phyloP scores from a whole-genome alignment of 306 rosid genomes.

The Erythrophleum fordii region DNA sequence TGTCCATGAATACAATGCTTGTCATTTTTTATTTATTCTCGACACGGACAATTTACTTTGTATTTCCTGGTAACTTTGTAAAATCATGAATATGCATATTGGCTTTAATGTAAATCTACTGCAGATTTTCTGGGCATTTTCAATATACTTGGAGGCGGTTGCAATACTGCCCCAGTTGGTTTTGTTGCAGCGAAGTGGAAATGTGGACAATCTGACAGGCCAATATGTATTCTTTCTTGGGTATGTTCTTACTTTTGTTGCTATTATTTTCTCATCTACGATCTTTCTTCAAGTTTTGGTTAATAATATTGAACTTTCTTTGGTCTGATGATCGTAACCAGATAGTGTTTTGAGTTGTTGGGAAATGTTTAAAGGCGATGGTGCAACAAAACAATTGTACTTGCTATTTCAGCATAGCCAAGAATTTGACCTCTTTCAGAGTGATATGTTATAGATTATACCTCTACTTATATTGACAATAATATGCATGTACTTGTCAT shows the following conservation, averaged over 20 bases:
- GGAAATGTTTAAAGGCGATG: slow-evolving; percentile 11
- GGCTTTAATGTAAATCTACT: slow-evolving; percentile 32
- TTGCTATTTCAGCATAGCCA: slow-evolving; percentile 1
- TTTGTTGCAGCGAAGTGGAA: slow-evolving; percentile 90
- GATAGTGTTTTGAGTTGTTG: slow-evolving; percentile 8
- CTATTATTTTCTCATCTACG: neutral
- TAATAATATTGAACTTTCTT: neutral
- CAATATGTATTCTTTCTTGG: slow-evolving; percentile 93
- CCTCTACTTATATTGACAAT: neutral
- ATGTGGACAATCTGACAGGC: slow-evolving; percentile 92
- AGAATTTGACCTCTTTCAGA: neutral
- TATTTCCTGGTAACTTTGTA: slow-evolving; percentile 33
- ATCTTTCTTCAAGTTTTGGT: slow-evolving; percentile 20
- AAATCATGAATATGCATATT: neutral
- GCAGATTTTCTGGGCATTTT: slow-evolving; percentile 95
- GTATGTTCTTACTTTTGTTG: slow-evolving; percentile 48
- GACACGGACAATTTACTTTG: neutral
- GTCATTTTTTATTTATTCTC: neutral
- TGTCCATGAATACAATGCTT: slow-evolving; percentile 6
- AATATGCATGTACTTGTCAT: neutral
- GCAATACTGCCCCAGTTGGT: slow-evolving; percentile 91
- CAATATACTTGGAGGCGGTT: slow-evolving; percentile 91
- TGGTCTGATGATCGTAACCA: neutral
- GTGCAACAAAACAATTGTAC: neutral
- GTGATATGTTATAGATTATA: neutral